Evolutionary conservation across 768 basidiomycete genomes (phyloP).

Genomic region (Naganishia randhawae): DNA sequence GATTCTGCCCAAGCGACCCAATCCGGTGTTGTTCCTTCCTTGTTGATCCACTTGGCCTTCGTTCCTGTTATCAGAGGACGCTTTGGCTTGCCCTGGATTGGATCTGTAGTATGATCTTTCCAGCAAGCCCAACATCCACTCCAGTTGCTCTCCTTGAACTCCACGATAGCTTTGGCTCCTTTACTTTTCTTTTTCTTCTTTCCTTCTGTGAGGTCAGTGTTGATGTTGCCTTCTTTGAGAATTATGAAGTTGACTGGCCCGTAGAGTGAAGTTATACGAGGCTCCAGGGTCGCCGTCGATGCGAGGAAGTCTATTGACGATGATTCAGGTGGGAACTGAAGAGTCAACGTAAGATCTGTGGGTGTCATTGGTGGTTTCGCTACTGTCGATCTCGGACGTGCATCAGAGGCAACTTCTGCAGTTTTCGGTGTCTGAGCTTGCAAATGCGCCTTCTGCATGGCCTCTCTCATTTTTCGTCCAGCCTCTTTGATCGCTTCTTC

Average conservation of each 20-base stretch:
- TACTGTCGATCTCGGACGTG: background rate
- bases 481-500: conserved; percentile 46
- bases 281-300: conserved; percentile 5
- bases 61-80: conserved; percentile 34
- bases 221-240: conserved; percentile 31
- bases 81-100: background rate
- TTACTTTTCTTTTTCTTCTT: conserved; percentile 37
- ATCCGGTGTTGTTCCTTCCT: conserved; percentile 17
- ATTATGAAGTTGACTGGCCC: conserved; percentile 41
- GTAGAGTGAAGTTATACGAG: conserved; percentile 33
- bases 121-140: conserved; percentile 50
- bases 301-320: background rate
- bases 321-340: conserved; percentile 38
- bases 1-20: conserved; percentile 22
- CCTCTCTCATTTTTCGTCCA: conserved; percentile 41
- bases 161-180: conserved; percentile 44
- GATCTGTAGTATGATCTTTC: conserved; percentile 39
- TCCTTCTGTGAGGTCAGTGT: conserved; percentile 9
- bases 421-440: conserved; percentile 7
- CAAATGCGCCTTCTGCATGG: background rate
- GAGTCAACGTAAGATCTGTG: conserved; percentile 40
- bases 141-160: conserved; percentile 47
- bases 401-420: background rate
- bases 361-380: conserved; percentile 37
- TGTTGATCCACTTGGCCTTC: conserved; percentile 40